Evolutionary conservation across 2,329 filamentous ascomycete species (phyloP), one percentile per base, ranked within the genome.

Genomic region (Pseudopyricularia cyperi): DNA sequence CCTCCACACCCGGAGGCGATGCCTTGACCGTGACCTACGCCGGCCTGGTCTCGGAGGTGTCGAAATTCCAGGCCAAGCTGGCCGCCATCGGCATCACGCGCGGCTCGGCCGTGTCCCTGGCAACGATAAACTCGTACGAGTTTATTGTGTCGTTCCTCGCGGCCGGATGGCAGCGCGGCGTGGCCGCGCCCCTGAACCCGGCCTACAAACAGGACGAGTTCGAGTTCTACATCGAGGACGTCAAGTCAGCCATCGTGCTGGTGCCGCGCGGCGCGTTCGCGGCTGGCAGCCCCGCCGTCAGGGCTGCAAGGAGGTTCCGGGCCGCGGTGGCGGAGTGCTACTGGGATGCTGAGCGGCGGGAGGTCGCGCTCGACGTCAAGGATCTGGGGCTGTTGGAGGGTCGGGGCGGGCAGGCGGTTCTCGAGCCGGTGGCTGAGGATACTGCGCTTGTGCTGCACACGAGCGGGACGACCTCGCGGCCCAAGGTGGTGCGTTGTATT

Each of bases 191-290:
- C n/a, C 72, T 95, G 57, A 94, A 95, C 66, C 82, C 88, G 39
- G 84, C 83, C 46, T 94, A 94, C 73, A 94, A 90, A 71, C 87
- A 93, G 68, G 83, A 83, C 53, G 88, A 94, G 66, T 93, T 91
- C 65, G 88, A 93, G 65, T 94, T 94, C 68, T 94, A 93, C 68
- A 91, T 95, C 61, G 84, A 89, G 57, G 88, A 95, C 64, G 74
- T 94, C 59, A 87, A 83, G 63, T 91, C 88, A 5, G 83, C 83
- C 33, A 71, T 94, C 54, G 79, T 89, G 32, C 73, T 94, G 34
- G 84, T 94, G 9, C 87, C 88, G 12, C 74, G 74, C 58, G 87
- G 86, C 15, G 79, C 83, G 14, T 86, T 80, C 60, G 72, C 73
- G 11, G 75, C 81, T 58, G 72, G 83, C 63, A 82, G 80, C 9